These are phyloP conservation scores for Simplicillium sp. DNA, from an alignment of 2,329 filamentous ascomycete genomes.

Conservation along the genomic window DNA sequence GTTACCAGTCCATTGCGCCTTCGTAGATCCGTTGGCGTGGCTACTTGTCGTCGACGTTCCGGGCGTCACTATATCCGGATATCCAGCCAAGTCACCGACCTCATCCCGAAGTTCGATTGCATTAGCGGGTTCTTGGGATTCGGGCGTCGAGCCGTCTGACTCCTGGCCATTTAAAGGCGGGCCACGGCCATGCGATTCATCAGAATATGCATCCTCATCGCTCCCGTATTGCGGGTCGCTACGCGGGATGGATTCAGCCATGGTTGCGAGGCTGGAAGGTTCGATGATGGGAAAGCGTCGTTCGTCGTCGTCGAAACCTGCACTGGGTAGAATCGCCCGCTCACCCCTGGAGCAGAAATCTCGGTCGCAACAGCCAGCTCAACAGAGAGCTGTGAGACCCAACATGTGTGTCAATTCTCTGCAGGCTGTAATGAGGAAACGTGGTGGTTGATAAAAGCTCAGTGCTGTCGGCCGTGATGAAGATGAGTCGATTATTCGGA, in stretches of 20 bases:
- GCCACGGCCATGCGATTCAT: neutral
- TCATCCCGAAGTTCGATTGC: constrained; percentile 40
- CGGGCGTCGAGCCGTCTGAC: constrained; percentile 11
- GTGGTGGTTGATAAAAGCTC: no score
- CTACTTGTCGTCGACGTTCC: constrained; percentile 16
- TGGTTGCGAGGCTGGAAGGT: neutral
- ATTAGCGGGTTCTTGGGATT: constrained; percentile 28
- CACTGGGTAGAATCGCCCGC: no score
- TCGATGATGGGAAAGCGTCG: neutral
- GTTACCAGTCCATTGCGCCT: constrained; percentile 27
- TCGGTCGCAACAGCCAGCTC: no score
- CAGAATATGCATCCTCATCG: constrained; percentile 8
- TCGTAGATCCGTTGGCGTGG: constrained; percentile 29
- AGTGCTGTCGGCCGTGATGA: no score
- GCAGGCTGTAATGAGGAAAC: no score
- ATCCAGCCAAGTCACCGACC: constrained; percentile 32
- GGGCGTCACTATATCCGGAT: constrained; percentile 27
- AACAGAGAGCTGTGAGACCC: no score
- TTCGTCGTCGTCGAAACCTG: constrained; percentile 13
- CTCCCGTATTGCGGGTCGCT: neutral
- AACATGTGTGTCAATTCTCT: no score
- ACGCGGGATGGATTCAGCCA: neutral
- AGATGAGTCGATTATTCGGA: no score
- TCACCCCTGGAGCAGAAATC: no score
- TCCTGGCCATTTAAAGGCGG: neutral